phyloP scores from a whole-genome alignment of 306 rosid genomes.

The Begonia masoniana region DNA sequence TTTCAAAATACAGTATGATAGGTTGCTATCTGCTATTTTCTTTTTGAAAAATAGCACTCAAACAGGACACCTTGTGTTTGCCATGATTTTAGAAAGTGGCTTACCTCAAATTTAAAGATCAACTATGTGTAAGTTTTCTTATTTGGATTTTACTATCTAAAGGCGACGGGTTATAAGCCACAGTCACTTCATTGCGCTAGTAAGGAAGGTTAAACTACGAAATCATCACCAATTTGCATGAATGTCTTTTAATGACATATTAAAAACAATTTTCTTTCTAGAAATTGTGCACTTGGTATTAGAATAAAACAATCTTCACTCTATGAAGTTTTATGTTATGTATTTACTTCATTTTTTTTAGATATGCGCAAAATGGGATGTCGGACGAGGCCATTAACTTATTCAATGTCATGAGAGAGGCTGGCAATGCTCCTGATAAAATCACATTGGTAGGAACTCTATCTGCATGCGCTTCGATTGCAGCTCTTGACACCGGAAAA shows the following conservation, averaged over 20 bases:
- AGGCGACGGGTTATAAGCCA: no score
- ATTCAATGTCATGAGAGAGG: slow-evolving; percentile 53
- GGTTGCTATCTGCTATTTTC: no score
- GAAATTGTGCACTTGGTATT: no score
- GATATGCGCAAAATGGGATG: slow-evolving; percentile 90
- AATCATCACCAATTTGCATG: neutral
- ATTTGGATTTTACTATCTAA: no score
- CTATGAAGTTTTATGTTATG: neutral
- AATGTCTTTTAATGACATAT: neutral
- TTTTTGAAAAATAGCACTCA: no score
- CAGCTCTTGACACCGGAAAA: slow-evolving; percentile 73
- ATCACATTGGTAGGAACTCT: slow-evolving; percentile 57
- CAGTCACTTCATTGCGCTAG: neutral
- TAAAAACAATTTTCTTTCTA: no score
- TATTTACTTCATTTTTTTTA: slow-evolving; percentile 5
- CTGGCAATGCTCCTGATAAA: slow-evolving; percentile 41
- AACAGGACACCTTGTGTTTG: no score
- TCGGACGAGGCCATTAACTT: slow-evolving; percentile 65
- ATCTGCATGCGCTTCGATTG: slow-evolving; percentile 68
- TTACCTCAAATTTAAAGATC: no score
- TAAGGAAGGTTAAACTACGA: neutral
- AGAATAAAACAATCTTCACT: neutral
- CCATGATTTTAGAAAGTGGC: no score
- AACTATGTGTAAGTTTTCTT: neutral
- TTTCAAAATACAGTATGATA: no score